Evolutionary conservation across 306 rosid species (phyloP), one percentile per base, ranked within the genome.

Genomic region (Trichosanthes truncata): DNA sequence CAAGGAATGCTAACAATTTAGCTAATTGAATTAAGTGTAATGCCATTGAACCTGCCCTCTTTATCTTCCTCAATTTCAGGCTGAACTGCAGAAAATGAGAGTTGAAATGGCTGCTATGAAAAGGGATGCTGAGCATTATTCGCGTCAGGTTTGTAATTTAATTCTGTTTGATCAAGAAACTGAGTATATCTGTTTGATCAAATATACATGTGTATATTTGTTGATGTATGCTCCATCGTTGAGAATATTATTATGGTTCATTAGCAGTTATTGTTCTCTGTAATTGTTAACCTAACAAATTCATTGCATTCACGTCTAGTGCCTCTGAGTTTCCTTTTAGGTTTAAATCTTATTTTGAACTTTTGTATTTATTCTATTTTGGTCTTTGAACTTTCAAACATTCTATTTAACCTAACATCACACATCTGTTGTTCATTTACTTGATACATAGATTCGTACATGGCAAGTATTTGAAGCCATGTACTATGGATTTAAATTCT

Each of bases 101-200:
- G 97, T 95, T 85, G 99, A 95, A 88, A 91, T 95, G 97, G 97
- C 99, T 88, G 96, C 99, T 82, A 95, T 95, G 99, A 95, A 90
- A 89, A 90, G 99, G 88, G 99, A 95, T 83, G 97, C 97, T 51
- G 99, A 95, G 89, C 99, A 95, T 82, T 95, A 95, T 83, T 95
- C 99, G 8, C 99, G 97, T 78, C 99, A 95, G 97, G 99, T 95
- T 81, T 49, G 63, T 55, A 77, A 79, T 33, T 62, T 68, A 81
- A 73, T 80, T 67, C 10, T 61, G 10, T 48, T 63, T 63, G 12
- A 31, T 31, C 69, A 62, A 62, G 21, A 62, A 29, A 62, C 29
- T 3, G n/a, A 62, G 38, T 31, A 62, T 35, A 62, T 15, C 41
- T 15, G 2, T 60, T 60, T 26, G 23, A 53, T 53, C 60, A 53